Evolutionary conservation across 352 stramenopile genomes (phyloP).

Genomic region (Thalassiosira mediterranea): DNA sequence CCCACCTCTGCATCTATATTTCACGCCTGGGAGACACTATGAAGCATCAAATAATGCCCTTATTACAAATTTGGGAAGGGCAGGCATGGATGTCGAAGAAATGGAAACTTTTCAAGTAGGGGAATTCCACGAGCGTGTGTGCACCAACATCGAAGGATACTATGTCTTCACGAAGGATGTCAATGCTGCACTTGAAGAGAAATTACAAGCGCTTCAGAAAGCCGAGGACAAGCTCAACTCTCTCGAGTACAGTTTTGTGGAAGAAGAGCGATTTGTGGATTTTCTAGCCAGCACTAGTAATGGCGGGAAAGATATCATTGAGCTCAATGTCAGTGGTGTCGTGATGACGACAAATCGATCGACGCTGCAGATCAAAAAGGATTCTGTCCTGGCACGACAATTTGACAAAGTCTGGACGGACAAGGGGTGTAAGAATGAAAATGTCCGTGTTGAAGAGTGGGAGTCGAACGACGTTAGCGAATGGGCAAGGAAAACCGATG

Average conservation of each 20-base stretch:
- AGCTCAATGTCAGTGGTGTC: constrained; percentile 46
- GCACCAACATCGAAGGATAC: not conserved
- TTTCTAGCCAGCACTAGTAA: not conserved
- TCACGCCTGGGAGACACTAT: not conserved
- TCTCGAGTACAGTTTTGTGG: constrained; percentile 32
- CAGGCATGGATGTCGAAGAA: not conserved
- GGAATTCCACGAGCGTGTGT: not conserved
- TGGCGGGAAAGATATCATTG: constrained; percentile 20
- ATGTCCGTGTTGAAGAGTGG: not conserved
- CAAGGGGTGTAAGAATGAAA: not conserved
- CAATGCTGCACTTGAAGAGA: constrained; percentile 33
- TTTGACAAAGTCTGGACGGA: constrained; percentile 23
- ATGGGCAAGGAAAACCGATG: constrained; percentile 4
- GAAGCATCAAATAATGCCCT: not conserved
- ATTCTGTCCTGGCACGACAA: constrained; percentile 29
- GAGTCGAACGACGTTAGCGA: not conserved
- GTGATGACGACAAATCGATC: constrained; percentile 25
- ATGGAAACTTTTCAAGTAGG: constrained; percentile 12
- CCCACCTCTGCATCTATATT: not conserved
- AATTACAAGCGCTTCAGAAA: constrained; percentile 16
- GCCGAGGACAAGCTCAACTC: constrained; percentile 12
- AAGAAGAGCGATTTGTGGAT: constrained; percentile 25
- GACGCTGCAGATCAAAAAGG: constrained; percentile 18
- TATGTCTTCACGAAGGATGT: constrained; percentile 19
- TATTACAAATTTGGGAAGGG: not conserved